These are phyloP conservation scores for Sungouiozyma intestinalis DNA, from an alignment of 805 yeast genomes.

Conservation along the genomic window DNA sequence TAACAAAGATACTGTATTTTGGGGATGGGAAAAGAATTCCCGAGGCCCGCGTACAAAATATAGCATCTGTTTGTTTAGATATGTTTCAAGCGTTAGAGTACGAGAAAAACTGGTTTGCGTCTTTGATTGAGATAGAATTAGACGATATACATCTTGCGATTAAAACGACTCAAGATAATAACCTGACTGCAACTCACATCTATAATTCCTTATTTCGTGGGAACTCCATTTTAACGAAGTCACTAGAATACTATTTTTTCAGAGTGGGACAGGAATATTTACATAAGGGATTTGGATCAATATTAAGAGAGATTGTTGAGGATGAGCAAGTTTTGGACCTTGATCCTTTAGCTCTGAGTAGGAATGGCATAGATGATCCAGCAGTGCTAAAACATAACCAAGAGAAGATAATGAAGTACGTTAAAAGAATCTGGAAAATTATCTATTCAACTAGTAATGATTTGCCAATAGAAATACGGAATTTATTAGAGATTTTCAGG, in stretches of 20 bases:
- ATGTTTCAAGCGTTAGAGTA: conserved; percentile 60
- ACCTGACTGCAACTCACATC: conserved; percentile 26
- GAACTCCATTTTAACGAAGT: conserved; percentile 68
- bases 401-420: conserved; percentile 38
- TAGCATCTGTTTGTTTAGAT: conserved; percentile 53
- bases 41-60: conserved; percentile 34
- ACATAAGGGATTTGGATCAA: conserved; percentile 60
- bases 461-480: conserved; percentile 57
- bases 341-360: conserved; percentile 55
- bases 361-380: conserved; percentile 26
- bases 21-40: conserved; percentile 4
- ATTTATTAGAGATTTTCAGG: conserved; percentile 53
- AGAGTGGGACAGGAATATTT: conserved; percentile 73
- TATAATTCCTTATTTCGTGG: conserved; percentile 72
- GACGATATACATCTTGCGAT: conserved; percentile 23
- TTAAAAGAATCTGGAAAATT: conserved; percentile 52
- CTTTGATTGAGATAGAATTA: conserved; percentile 60
- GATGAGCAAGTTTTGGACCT: conserved; percentile 59
- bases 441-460: conserved; percentile 62
- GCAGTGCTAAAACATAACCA: conserved; percentile 40
- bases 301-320: conserved; percentile 44
- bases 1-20: not conserved
- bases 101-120: conserved; percentile 65
- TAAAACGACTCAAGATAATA: conserved; percentile 12
- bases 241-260: conserved; percentile 66